phyloP scores from a whole-genome alignment of 176 grass and related monocot species.

The Carex littledalei region DNA sequence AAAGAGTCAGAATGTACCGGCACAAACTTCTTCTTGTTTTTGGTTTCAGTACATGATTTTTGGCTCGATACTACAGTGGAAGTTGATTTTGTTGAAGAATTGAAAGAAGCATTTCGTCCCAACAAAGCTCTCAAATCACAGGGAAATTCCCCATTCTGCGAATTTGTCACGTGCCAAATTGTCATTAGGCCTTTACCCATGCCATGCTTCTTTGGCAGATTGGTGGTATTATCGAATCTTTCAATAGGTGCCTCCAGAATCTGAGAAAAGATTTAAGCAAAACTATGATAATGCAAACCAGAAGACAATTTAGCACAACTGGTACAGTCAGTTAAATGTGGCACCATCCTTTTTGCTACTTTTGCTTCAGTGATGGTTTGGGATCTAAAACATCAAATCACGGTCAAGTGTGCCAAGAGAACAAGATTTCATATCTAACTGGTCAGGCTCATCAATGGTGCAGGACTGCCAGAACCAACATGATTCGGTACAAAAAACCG shows the following conservation, averaged over 20 bases:
- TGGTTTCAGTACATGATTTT: conserved; percentile 6
- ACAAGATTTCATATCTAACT: not conserved
- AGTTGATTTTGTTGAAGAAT: conserved; percentile 35
- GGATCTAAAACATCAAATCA: not conserved
- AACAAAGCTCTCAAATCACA: conserved; percentile 26
- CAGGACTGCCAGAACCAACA: not conserved
- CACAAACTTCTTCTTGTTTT: conserved; percentile 16
- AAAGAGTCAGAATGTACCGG: conserved; percentile 13
- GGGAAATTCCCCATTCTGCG: conserved; percentile 41
- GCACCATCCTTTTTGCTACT: not conserved
- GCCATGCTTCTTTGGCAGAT: conserved; percentile 69
- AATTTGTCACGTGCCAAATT: conserved; percentile 81
- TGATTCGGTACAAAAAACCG: not conserved
- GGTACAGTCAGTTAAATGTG: not conserved
- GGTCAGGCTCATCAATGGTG: not conserved
- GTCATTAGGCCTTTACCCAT: conserved; percentile 98
- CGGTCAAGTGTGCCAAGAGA: not conserved
- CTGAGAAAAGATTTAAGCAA: conserved; percentile 8
- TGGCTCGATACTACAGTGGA: not conserved
- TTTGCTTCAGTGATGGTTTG: not conserved
- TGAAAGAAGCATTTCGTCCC: conserved; percentile 53
- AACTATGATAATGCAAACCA: not conserved
- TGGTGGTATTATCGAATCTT: conserved; percentile 9
- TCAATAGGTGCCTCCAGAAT: conserved; percentile 8
- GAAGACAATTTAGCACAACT: not conserved